These are phyloP conservation scores for Verticillium dahliae DNA, from an alignment of 2,329 filamentous ascomycete species.

Conservation along the genomic window DNA sequence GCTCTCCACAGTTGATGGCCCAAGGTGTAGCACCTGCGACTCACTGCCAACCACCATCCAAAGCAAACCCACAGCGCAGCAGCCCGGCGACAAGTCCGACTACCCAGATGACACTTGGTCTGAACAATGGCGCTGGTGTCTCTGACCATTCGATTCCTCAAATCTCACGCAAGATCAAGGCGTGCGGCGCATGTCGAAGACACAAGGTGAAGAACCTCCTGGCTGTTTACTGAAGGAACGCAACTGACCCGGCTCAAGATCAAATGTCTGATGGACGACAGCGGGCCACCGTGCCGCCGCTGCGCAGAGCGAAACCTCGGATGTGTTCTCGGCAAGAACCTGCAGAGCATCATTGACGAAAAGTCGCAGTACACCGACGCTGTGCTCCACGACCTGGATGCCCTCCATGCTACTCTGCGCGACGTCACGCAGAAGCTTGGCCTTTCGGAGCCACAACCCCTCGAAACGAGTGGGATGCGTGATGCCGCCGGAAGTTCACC, in stretches of 20 bases:
- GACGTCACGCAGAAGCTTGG: conserved; percentile 8
- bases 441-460: conserved; percentile 3
- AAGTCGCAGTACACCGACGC: conserved; percentile 24
- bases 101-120: not conserved
- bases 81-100: not conserved
- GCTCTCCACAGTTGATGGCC: not conserved
- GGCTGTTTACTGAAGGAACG: not conserved
- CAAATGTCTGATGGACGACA: conserved; percentile 33
- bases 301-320: conserved; percentile 27
- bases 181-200: conserved; percentile 31
- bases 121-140: not conserved
- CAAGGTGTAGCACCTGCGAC: not conserved
- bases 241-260: conserved; percentile 18
- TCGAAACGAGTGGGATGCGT: conserved; percentile 3
- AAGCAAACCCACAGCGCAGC: not conserved
- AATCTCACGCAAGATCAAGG: conserved; percentile 32
- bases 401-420: conserved; percentile 6
- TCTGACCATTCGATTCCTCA: conserved; percentile 17
- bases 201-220: conserved; percentile 24
- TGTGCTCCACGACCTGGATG: conserved; percentile 10
- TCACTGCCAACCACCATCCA: not conserved
- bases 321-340: conserved; percentile 32
- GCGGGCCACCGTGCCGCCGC: conserved; percentile 28
- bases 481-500: conserved; percentile 4
- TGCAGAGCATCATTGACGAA: conserved; percentile 34